Base-by-base conservation (phyloP, 441 rosid genomes). In the Capsella rubella region DNA sequence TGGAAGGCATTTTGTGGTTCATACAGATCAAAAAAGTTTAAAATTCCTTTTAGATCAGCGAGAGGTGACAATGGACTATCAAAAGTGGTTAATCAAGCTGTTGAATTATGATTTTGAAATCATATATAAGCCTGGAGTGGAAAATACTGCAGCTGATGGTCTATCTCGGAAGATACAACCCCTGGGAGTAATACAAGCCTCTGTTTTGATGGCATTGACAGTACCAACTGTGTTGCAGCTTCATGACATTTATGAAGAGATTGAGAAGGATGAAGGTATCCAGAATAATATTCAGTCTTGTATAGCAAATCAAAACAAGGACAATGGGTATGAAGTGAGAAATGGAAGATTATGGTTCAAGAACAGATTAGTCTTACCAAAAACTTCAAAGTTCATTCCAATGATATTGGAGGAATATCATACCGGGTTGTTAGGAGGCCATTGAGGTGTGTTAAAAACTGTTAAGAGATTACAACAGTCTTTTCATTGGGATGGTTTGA, bases 381-480 rank as follows among this genome's bases (percentile, higher is more conserved):
- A 13, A 4, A 4, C 0, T 0, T 43, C 47, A 4, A 5, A 2
- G 0, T 43, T 4, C 0, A 3, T 43, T 1, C 16, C 0, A 0
- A 2, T 43, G 0, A 14, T 43, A 4, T 8, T 43, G 2, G n/a
- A 9, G 0, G 47, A 43, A 3, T 43, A 14, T 43, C 47, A 43
- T 1, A 14, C 16, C 4, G 16, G 47, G 1, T 14, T 13, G 0
- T 1, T 13, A 0, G 47, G 47, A 4, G 47, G 47, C 1, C 47
- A 43, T 1, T 43, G 3, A 4, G 47, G 47, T 4, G 16, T 43
- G 7, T 14, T 43, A 1, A 43, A 43, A 2, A 43, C 47, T 1
- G 0, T 43, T 0, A 13, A 43, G 2, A 14, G 47, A 5, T 13
- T 43, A 1, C 47, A 43, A 5, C 47, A 43, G 5, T 12, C 15